These are phyloP conservation scores for Beauveria caledonica DNA, from an alignment of 2,329 filamentous ascomycete species.

Conservation along the genomic window DNA sequence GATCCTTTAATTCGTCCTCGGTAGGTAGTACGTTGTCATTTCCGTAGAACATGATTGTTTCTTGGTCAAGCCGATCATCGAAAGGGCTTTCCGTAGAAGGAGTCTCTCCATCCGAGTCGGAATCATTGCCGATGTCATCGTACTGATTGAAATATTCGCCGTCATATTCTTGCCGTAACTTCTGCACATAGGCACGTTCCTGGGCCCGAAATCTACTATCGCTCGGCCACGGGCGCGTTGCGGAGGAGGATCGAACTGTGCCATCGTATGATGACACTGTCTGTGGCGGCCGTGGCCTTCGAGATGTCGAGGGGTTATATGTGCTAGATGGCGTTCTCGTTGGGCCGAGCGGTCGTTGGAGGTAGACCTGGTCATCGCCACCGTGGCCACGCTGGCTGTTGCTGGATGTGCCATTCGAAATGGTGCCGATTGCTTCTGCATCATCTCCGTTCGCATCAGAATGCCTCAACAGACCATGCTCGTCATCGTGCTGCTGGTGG, in stretches of 20 bases:
- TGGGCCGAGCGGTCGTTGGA: constrained; percentile 60
- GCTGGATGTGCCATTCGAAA: constrained; percentile 32
- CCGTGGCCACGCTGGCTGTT: constrained; percentile 32
- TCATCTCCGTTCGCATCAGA: constrained; percentile 26
- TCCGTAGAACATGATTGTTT: constrained; percentile 86
- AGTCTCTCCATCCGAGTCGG: constrained; percentile 85
- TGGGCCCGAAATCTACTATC: constrained; percentile 47
- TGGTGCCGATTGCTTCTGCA: constrained; percentile 21
- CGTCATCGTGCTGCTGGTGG: constrained; percentile 41
- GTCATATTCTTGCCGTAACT: constrained; percentile 66
- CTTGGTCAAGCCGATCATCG: constrained; percentile 83
- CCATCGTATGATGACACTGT: constrained; percentile 35
- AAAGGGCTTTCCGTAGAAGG: constrained; percentile 76
- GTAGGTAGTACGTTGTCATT: constrained; percentile 85
- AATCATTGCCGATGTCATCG: constrained; percentile 57
- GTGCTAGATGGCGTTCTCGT: constrained; percentile 70
- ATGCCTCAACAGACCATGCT: constrained; percentile 37
- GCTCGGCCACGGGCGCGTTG: constrained; percentile 40
- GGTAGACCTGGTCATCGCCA: constrained; percentile 24
- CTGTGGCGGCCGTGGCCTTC: constrained; percentile 36
- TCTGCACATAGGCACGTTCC: constrained; percentile 90
- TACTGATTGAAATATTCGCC: constrained; percentile 66
- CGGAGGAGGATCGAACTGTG: constrained; percentile 41
- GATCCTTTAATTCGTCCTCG: constrained; percentile 80
- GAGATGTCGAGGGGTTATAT: constrained; percentile 61